Percentiles rank a stretch among this genome's conserved stretches.
Evolutionary conservation across 768 basidiomycete genomes (phyloP).

Genomic region (Hygrocybe punicea): DNA sequence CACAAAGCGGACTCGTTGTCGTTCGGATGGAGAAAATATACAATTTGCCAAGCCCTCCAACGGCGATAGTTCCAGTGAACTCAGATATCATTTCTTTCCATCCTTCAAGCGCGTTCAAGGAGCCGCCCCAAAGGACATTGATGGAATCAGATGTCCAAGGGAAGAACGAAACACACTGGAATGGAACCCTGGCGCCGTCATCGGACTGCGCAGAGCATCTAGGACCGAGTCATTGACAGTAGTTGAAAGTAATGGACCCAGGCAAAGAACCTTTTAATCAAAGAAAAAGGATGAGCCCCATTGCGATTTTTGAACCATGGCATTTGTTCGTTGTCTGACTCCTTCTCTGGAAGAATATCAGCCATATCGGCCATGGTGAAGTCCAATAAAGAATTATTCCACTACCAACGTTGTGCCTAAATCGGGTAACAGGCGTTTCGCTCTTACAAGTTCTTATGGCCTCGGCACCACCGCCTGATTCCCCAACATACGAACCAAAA

Average conservation of each 20-base stretch:
- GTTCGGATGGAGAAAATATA: constrained; percentile 39
- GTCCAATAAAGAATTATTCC: too few species aligned
- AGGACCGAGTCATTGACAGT: not conserved
- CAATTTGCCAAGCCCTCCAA: constrained; percentile 36
- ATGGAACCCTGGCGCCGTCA: constrained; percentile 25
- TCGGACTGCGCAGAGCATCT: constrained; percentile 24
- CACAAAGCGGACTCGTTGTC: constrained; percentile 31
- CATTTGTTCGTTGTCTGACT: not conserved
- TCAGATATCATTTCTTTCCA: constrained; percentile 49
- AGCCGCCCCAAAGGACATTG: constrained; percentile 39
- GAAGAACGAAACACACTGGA: constrained; percentile 47
- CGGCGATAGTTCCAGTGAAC: constrained; percentile 52
- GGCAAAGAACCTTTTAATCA: not conserved
- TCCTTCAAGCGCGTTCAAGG: constrained; percentile 23
- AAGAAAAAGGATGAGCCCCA: constrained; percentile 4
- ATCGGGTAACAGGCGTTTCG: not conserved
- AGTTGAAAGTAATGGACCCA: not conserved
- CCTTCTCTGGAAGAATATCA: not conserved
- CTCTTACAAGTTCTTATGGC: too few species aligned
- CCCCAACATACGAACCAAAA: constrained; percentile 45
- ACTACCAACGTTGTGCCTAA: not conserved
- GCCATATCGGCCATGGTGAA: too few species aligned
- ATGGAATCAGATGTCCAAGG: constrained; percentile 44
- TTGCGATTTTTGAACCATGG: constrained; percentile 4
- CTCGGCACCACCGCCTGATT: constrained; percentile 10